phyloP scores from a whole-genome alignment of 208 protist species.

The Herpetomonas tarakana region DNA sequence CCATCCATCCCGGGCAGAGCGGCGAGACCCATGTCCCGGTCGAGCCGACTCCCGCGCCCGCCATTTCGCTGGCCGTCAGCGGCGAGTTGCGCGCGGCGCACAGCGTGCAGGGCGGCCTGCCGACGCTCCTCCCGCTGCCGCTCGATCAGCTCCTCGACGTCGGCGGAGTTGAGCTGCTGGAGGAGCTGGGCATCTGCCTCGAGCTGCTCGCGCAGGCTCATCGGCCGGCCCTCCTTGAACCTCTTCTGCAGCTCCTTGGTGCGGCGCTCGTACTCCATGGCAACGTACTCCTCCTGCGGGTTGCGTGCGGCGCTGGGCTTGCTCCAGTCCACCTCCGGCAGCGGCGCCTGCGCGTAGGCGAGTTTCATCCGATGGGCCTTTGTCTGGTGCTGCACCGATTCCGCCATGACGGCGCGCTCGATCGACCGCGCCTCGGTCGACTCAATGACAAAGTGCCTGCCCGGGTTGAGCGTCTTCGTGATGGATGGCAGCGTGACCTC shows the following conservation, averaged over 20 bases:
- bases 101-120: constrained; percentile 13
- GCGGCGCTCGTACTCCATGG: constrained; percentile 69
- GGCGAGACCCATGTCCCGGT: constrained; percentile 9
- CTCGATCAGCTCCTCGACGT: constrained; percentile 48
- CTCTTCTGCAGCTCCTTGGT: constrained; percentile 66
- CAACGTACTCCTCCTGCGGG: constrained; percentile 72
- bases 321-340: constrained; percentile 71
- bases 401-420: constrained; percentile 63
- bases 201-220: constrained; percentile 83
- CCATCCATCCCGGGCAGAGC: too few relatives aligned
- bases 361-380: constrained; percentile 35
- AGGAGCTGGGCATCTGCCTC: constrained; percentile 66
- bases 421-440: constrained; percentile 60
- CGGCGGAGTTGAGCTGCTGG: constrained; percentile 42
- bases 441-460: constrained; percentile 62
- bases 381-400: constrained; percentile 40
- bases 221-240: constrained; percentile 62
- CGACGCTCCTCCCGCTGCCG: constrained; percentile 48
- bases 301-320: constrained; percentile 39
- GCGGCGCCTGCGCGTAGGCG: constrained; percentile 33
- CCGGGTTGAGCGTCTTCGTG: constrained; percentile 35
- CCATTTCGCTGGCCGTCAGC: not conserved
- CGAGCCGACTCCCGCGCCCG: constrained; percentile 8
- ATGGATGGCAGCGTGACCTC: constrained; percentile 50
- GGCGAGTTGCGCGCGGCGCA: not conserved